Evolutionary conservation across 768 basidiomycete genomes (phyloP).

Genomic region (Boletellus ananas): DNA sequence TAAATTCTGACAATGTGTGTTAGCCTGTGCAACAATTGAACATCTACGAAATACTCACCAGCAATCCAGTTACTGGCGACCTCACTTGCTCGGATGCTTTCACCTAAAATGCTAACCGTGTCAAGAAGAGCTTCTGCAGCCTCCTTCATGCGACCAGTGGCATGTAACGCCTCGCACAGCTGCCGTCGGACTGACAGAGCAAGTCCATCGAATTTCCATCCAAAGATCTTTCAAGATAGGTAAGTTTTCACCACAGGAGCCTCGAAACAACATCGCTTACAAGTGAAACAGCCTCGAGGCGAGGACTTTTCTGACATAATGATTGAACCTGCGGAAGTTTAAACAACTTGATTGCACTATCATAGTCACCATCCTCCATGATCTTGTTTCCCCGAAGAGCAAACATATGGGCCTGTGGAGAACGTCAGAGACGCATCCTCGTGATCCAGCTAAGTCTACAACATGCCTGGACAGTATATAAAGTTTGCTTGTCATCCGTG

Average conservation of each 20-base stretch:
- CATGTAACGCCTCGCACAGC: constrained; percentile 12
- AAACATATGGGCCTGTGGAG: constrained; percentile 13
- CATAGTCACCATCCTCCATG: constrained; percentile 9
- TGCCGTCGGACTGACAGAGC: constrained; percentile 3
- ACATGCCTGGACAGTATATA: constrained; percentile 9
- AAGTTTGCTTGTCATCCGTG: constrained; percentile 6
- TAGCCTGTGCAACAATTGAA: background rate
- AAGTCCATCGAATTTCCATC: constrained; percentile 11
- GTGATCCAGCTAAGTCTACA: background rate
- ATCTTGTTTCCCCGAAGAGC: constrained; percentile 7
- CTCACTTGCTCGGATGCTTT: background rate
- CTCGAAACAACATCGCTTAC: background rate
- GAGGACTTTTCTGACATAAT: background rate
- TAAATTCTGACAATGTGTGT: constrained; percentile 1
- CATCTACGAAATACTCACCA: background rate
- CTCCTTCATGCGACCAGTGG: constrained; percentile 9
- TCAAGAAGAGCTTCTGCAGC: constrained; percentile 10
- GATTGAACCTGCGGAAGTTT: constrained; percentile 1
- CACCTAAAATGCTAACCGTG: constrained; percentile 1
- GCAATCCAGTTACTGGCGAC: constrained; percentile 2
- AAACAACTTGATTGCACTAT: constrained; percentile 11
- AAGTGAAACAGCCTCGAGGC: constrained; percentile 12
- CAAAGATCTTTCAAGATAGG: constrained; percentile 8
- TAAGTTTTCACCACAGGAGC: background rate
- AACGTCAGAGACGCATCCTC: background rate